These are phyloP conservation scores for Colletotrichum destructivum DNA, from an alignment of 2,329 filamentous ascomycete genomes.

Conservation along the genomic window DNA sequence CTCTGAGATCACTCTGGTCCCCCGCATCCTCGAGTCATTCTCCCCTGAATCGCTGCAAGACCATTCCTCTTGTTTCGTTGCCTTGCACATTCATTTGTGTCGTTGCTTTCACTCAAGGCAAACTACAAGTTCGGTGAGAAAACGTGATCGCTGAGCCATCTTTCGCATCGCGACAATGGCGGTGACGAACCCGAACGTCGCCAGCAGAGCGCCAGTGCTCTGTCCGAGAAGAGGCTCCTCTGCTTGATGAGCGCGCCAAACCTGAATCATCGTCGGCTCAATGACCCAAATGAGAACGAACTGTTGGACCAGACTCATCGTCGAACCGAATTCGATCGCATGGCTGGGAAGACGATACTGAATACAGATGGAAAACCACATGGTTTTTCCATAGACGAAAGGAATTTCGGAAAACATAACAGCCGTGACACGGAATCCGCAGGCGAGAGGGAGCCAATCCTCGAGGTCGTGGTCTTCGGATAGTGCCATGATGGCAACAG, in stretches of 20 bases:
- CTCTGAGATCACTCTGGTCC: background rate
- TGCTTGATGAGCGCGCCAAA: slow-evolving; percentile 4
- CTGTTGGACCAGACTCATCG: background rate
- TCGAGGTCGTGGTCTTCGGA: background rate
- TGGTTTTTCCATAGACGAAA: background rate
- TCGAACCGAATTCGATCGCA: background rate
- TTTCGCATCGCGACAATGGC: background rate
- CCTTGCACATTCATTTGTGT: background rate
- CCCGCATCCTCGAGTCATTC: background rate
- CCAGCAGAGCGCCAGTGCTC: background rate
- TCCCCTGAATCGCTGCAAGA: background rate
- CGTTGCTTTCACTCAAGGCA: background rate
- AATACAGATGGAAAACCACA: background rate
- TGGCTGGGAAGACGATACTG: background rate
- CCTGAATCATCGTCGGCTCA: background rate
- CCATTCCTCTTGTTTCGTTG: background rate
- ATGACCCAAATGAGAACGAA: background rate
- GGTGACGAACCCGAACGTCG: background rate
- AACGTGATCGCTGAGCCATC: background rate
- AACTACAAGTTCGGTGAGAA: background rate
- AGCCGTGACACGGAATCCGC: background rate
- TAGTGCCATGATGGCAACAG: background rate
- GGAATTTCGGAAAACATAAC: background rate
- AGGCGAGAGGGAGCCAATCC: background rate
- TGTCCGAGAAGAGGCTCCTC: background rate